A percentile compares a stretch with the other conserved stretches of the same genome.
These are phyloP conservation scores for Rubus parviflorus DNA, from an alignment of 306 rosid genomes.

Conservation along the genomic window DNA sequence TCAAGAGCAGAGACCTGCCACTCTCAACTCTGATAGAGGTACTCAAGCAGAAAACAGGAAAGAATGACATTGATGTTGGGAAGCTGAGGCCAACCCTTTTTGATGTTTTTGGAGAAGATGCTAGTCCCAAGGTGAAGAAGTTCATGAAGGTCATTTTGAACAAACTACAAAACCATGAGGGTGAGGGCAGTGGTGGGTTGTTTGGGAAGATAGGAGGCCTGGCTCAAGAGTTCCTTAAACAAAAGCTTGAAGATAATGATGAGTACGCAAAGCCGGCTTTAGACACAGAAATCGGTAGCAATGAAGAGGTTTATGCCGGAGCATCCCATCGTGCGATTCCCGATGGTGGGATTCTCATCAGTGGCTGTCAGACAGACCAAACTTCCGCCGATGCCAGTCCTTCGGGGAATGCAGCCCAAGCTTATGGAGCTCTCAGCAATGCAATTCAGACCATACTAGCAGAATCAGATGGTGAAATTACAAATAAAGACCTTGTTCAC, in stretches of 20 bases:
- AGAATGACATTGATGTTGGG: conserved; percentile 84
- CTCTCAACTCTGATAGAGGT: conserved; percentile 79
- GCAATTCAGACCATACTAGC: conserved; percentile 54
- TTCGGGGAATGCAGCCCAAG: conserved; percentile 36
- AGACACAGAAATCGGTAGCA: conserved; percentile 49
- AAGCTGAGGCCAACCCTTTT: conserved; percentile 81
- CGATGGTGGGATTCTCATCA: conserved; percentile 60
- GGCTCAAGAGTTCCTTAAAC: conserved; percentile 71
- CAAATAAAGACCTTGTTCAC: conserved; percentile 55
- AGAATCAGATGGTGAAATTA: conserved; percentile 45
- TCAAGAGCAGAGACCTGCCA: conserved; percentile 65
- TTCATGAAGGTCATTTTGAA: conserved; percentile 54
- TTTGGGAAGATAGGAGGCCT: conserved; percentile 68
- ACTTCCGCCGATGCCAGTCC: conserved; percentile 85
- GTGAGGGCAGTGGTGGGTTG: conserved; percentile 46
- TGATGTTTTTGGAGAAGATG: conserved; percentile 62
- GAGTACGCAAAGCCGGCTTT: conserved; percentile 75
- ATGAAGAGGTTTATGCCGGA: conserved; percentile 61
- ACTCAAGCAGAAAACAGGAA: conserved; percentile 90
- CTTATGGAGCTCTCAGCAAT: conserved; percentile 84
- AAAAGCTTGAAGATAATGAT: conserved; percentile 47
- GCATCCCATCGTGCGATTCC: conserved; percentile 32
- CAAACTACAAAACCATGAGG: conserved; percentile 48
- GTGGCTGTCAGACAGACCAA: conserved; percentile 78
- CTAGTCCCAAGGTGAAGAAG: conserved; percentile 81